Evolutionary conservation across 75 land plant genomes (phyloP), one percentile per base, ranked within the genome.

Genomic region (Pinus albicaulis): DNA sequence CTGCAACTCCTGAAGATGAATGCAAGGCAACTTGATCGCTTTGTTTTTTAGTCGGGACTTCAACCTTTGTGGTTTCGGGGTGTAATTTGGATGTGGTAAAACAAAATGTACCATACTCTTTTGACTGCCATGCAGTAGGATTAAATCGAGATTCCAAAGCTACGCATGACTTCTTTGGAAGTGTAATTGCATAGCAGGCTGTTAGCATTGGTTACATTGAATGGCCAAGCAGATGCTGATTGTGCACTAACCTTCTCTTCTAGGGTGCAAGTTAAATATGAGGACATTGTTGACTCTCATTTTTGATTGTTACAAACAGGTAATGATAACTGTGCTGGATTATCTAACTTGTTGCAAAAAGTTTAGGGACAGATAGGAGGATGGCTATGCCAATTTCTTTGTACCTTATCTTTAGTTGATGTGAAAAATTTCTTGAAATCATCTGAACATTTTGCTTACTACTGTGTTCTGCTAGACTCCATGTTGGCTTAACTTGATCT

Each of bases 1-100:
- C 88, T 26, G 77, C 88, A 25, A 48, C 12, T 48, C 53, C 53
- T 48, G 53, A 48, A 48, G 53, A 48, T 11, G 53, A 48, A 48
- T 48, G 53, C 53, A 48, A 48, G 53, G 53, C 53, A 48, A 10
- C 53, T 48, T 48, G 53, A 48, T 1, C 10, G 12, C 53, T 48
- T 48, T 10, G 53, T 2, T 10, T 48, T 48, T 48, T 48, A 48
- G 11, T 48, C 53, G 11, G 71, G n/a, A 38, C 41, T 41, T 19
- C 52, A 68, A n/a, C 41, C n/a, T 68, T 68, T 41, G 71, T 20
- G 11, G 53, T 48, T 48, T 48, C 53, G 12, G 53, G 53, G 12
- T 48, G 53, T 10, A 48, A 48, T 48, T 10, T 48, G 53, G 53
- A 48, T 48, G 53, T 48, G 53, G 53, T 48, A 20, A 68, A 10